Base-by-base conservation (phyloP, 805 yeast genomes). In the Saturnispora sanitii region DNA sequence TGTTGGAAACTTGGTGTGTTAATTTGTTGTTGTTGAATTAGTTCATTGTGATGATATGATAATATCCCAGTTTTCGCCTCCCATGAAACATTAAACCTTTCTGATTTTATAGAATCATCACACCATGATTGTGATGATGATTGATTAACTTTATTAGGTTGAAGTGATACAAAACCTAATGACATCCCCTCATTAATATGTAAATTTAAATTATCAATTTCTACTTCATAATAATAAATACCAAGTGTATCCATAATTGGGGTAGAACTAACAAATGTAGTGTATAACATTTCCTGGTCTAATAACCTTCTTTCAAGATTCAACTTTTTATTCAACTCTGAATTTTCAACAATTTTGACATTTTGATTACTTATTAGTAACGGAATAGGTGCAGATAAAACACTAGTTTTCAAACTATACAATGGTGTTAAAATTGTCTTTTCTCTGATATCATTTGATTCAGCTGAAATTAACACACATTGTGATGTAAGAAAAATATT, bases 61-160 rank as follows among this genome's bases (percentile, higher is more conserved):
- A 55, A 52, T 12, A 65, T 58, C 0, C 79, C 81, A 38, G 70
- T 74, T 44, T 64, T 70, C 5, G 79, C 73, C 49, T 67, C 73
- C 49, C 68, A 71, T 0, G 75, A 77, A 64, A 71, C 74, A 2
- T 21, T 26, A 13, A 27, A 21, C 15, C 25, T 33, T 8, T 39
- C 42, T 3, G 37, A n/a, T 39, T 39, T 39, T 9, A 39, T 33
- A 7, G 33, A 26, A n/a, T 39, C 42, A n/a, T 34, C 37, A 19
- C 37, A 19, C 42, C 42, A 39, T 8, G n/a, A 19, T 7, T 15
- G 12, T 25, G 27, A 12, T 8, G 27, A 12, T 12, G 27, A 12
- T 25, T 8, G 12, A 12, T 8, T 12, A 12, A 8, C 12, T 8
- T 25, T 25, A 25, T 8, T 25, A 23, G 26, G 28, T 11, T 13